phyloP scores from a whole-genome alignment of 2,329 filamentous ascomycete genomes.

The Phaeoacremonium minimum region DNA sequence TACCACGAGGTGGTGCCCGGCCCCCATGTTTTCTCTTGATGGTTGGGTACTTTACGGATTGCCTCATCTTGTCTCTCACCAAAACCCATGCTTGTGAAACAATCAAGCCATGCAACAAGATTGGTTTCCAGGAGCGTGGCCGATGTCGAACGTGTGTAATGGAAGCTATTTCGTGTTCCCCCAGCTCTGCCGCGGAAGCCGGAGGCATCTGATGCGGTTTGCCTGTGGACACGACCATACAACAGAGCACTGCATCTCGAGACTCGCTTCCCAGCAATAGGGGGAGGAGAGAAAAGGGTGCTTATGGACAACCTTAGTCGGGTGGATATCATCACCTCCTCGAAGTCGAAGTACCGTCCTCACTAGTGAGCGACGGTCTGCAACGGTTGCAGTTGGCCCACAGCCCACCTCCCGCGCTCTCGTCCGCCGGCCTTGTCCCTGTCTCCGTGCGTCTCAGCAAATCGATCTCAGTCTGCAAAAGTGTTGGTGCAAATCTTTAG shows the following conservation, averaged over 20 bases:
- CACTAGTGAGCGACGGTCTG: slow-evolving; percentile 1
- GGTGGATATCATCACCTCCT: slow-evolving; percentile 2
- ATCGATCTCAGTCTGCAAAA: not conserved
- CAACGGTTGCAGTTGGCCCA: slow-evolving; percentile 8
- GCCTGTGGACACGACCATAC: not conserved
- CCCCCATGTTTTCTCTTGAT: not conserved
- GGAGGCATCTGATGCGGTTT: no score
- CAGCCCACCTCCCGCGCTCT: slow-evolving; percentile 4
- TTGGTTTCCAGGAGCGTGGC: slow-evolving; percentile 6
- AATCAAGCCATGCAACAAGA: slow-evolving; percentile 1
- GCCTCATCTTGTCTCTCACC: slow-evolving; percentile 2
- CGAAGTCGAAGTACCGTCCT: slow-evolving; percentile 3
- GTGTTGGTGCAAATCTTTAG: not conserved
- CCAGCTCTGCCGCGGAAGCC: slow-evolving; percentile 1
- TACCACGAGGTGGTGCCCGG: slow-evolving; percentile 8
- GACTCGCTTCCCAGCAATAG: not conserved
- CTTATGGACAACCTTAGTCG: no score
- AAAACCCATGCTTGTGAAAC: slow-evolving; percentile 1
- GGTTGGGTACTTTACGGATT: slow-evolving; percentile 12
- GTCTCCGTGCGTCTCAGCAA: slow-evolving; percentile 2
- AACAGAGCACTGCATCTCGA: not conserved
- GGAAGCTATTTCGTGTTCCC: slow-evolving; percentile 5
- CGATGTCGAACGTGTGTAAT: slow-evolving; percentile 3
- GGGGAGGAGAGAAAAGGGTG: slow-evolving; percentile 1
- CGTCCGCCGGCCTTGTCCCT: slow-evolving; percentile 10